phyloP scores from a whole-genome alignment of 2,329 filamentous ascomycete genomes.

The Calycina herbarum region DNA sequence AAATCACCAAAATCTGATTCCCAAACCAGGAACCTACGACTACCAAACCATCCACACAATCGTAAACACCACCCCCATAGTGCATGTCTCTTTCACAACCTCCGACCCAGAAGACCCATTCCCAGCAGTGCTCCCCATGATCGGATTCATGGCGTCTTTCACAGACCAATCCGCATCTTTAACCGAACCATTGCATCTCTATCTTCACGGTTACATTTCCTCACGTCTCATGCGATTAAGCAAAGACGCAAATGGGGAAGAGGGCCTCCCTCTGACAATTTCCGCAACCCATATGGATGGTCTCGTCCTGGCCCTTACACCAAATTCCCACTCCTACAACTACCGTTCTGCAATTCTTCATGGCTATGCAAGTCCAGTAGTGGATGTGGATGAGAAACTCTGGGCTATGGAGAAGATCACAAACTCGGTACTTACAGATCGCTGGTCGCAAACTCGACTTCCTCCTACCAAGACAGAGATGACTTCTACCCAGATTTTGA shows the following conservation, averaged over 20 bases:
- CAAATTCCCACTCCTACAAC: slow-evolving; percentile 60
- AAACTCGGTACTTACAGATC: slow-evolving; percentile 65
- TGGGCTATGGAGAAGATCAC: slow-evolving; percentile 80
- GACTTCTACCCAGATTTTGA: slow-evolving; percentile 70
- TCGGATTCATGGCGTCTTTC: slow-evolving; percentile 79
- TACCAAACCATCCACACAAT: slow-evolving; percentile 71
- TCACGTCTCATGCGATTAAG: slow-evolving; percentile 70
- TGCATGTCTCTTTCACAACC: slow-evolving; percentile 76
- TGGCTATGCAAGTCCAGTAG: slow-evolving; percentile 45
- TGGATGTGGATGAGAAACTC: slow-evolving; percentile 66
- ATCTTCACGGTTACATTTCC: slow-evolving; percentile 82
- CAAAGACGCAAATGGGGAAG: slow-evolving; percentile 36
- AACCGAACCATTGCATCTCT: slow-evolving; percentile 70
- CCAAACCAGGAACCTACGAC: slow-evolving; percentile 23
- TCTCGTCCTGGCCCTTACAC: slow-evolving; percentile 74
- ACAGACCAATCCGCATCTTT: slow-evolving; percentile 57
- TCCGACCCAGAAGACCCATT: slow-evolving; percentile 52
- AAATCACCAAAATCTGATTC: background rate
- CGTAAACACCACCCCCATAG: slow-evolving; percentile 70
- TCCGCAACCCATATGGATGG: slow-evolving; percentile 76
- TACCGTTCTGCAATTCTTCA: slow-evolving; percentile 55
- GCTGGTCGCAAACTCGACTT: slow-evolving; percentile 68
- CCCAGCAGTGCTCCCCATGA: slow-evolving; percentile 79
- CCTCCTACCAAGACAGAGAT: slow-evolving; percentile 74
- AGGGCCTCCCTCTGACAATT: slow-evolving; percentile 69